Conservation (phyloP, 2,329 filamentous ascomycete species). For the Fusarium continuum region DNA sequence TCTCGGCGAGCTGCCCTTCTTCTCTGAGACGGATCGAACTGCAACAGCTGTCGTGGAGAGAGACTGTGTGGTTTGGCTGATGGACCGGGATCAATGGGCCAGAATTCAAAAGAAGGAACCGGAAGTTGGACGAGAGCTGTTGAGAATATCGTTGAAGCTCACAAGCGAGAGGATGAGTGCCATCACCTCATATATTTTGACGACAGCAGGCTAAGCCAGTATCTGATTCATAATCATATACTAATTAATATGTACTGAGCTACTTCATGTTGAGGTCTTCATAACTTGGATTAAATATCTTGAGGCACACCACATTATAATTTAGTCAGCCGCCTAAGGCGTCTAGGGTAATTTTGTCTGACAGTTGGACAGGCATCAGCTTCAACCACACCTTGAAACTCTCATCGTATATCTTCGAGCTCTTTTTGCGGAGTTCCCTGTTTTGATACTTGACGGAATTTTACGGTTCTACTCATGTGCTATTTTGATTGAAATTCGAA, state of each 20-base stretch:
- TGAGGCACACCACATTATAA: neutral
- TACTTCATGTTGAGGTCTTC: neutral
- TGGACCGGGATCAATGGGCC: conserved; percentile 77
- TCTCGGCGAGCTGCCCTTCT: conserved; percentile 95
- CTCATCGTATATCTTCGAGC: neutral
- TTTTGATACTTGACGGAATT: neutral
- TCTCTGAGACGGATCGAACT: conserved; percentile 87
- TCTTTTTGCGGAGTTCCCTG: neutral
- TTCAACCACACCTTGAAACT: neutral
- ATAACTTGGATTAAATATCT: neutral
- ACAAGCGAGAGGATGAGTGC: conserved; percentile 90
- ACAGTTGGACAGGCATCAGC: neutral
- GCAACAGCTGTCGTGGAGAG: conserved; percentile 86
- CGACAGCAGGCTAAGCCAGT: conserved; percentile 55
- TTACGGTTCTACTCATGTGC: neutral
- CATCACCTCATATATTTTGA: conserved; percentile 66
- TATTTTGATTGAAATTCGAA: neutral
- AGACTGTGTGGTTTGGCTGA: conserved; percentile 83
- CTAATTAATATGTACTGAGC: conserved; percentile 2
- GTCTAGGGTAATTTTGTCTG: neutral
- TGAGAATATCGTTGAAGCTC: conserved; percentile 89
- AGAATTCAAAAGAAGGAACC: conserved; percentile 75
- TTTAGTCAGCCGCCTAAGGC: conserved; percentile 24
- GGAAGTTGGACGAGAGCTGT: conserved; percentile 82
- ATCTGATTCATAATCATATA: neutral